These are phyloP conservation scores for Halophytophthora batemanensis DNA, from an alignment of 352 stramenopile genomes.

Conservation along the genomic window DNA sequence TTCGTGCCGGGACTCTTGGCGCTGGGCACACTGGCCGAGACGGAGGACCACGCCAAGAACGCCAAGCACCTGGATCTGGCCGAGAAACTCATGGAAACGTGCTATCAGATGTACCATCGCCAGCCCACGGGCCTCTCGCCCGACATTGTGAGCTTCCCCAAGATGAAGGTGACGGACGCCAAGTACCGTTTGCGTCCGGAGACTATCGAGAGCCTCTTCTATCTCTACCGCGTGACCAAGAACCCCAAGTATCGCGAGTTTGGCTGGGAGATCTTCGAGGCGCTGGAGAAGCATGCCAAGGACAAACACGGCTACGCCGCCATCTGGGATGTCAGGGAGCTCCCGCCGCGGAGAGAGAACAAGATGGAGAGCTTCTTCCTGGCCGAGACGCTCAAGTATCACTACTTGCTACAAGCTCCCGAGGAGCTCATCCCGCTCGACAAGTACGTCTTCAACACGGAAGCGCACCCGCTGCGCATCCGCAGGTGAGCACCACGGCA, in stretches of 20 bases:
- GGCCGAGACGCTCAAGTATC: constrained; percentile 98
- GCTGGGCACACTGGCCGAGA: constrained; percentile 83
- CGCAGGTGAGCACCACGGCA: constrained; percentile 6
- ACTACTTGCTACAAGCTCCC: constrained; percentile 93
- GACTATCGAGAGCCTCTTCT: constrained; percentile 95
- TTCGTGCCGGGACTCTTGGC: constrained; percentile 94
- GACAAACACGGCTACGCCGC: constrained; percentile 87
- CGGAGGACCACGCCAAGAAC: constrained; percentile 63
- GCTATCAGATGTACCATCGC: constrained; percentile 94
- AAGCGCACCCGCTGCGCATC: constrained; percentile 91
- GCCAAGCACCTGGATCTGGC: constrained; percentile 82
- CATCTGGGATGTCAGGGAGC: constrained; percentile 43
- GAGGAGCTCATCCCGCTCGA: constrained; percentile 86
- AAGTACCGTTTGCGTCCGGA: constrained; percentile 96
- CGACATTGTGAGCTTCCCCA: constrained; percentile 91
- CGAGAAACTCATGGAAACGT: constrained; percentile 90
- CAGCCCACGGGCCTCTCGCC: constrained; percentile 92
- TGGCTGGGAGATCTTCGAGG: constrained; percentile 94
- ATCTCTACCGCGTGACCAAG: constrained; percentile 94
- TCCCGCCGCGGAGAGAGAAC: constrained; percentile 78
- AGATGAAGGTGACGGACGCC: constrained; percentile 48
- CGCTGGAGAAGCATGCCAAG: constrained; percentile 92
- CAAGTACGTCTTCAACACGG: constrained; percentile 96
- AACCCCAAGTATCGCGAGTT: constrained; percentile 94
- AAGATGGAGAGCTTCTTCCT: constrained; percentile 99